phyloP scores from a whole-genome alignment of 2,329 filamentous ascomycete genomes.

The Sporothrix mexicana region DNA sequence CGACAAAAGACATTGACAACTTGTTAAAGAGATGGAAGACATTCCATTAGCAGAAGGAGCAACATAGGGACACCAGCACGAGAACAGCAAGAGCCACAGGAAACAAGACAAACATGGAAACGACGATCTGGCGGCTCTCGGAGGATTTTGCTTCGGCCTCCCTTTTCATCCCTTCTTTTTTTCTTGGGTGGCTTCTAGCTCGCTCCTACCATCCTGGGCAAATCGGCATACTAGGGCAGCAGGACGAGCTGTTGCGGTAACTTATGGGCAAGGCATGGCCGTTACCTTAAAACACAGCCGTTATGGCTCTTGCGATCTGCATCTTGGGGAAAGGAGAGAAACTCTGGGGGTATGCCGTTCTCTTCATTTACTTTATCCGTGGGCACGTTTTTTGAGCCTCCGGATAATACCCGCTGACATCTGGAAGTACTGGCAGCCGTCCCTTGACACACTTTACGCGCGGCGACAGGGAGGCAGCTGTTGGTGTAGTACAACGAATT shows the following conservation, averaged over 20 bases:
- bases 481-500: background rate
- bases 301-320: constrained; percentile 4
- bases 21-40: background rate
- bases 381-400: background rate
- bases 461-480: background rate
- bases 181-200: background rate
- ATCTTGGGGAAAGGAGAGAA: background rate
- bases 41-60: background rate
- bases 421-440: constrained; percentile 1
- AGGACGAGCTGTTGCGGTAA: too few species aligned
- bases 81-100: background rate
- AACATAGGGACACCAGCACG: background rate
- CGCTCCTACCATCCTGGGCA: background rate
- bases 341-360: background rate
- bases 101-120: background rate
- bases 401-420: background rate
- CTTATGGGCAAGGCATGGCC: background rate
- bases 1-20: background rate
- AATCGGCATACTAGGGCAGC: too few species aligned
- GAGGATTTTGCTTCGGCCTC: constrained; percentile 1
- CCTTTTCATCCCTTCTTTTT: constrained; percentile 10
- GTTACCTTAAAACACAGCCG: background rate
- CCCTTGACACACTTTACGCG: background rate
- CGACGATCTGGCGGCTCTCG: constrained; percentile 7
- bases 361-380: background rate